Evolutionary conservation across 108 stramenopile genomes (phyloP).

Genomic region (Bacterosira constricta): DNA sequence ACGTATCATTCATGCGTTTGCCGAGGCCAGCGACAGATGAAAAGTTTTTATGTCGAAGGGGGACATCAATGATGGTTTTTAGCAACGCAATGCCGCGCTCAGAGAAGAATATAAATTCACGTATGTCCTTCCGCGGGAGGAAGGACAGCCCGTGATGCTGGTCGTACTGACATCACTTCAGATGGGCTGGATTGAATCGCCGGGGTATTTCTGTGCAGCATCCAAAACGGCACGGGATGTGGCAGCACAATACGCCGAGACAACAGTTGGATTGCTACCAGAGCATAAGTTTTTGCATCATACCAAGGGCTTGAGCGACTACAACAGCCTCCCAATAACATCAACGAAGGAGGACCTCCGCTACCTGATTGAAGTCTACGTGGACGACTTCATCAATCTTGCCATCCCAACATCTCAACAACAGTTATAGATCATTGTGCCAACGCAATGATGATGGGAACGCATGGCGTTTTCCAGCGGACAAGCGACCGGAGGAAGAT

Average conservation of each 20-base stretch:
- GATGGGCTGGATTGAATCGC: constrained; percentile 34
- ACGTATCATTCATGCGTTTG: too few relatives aligned
- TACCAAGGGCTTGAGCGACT: too few relatives aligned
- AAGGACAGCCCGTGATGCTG: background rate
- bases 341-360: background rate
- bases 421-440: too few relatives aligned
- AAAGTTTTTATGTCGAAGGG: background rate
- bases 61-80: constrained; percentile 20
- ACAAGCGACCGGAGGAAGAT: too few relatives aligned
- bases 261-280: background rate
- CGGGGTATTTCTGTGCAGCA: constrained; percentile 31
- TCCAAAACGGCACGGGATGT: constrained; percentile 45
- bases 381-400: too few relatives aligned
- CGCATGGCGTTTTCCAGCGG: too few relatives aligned
- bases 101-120: constrained; percentile 18
- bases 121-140: constrained; percentile 4
- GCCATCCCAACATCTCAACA: too few relatives aligned
- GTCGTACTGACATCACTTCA: constrained; percentile 33
- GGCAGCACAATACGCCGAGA: constrained; percentile 1
- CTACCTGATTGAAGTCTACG: too few relatives aligned
- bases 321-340: background rate
- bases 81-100: background rate
- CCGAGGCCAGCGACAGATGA: too few relatives aligned
- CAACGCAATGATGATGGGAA: too few relatives aligned
- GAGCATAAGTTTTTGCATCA: background rate